Conservation (phyloP, 345 rosid species). For the Gossypium bickii region DNA sequence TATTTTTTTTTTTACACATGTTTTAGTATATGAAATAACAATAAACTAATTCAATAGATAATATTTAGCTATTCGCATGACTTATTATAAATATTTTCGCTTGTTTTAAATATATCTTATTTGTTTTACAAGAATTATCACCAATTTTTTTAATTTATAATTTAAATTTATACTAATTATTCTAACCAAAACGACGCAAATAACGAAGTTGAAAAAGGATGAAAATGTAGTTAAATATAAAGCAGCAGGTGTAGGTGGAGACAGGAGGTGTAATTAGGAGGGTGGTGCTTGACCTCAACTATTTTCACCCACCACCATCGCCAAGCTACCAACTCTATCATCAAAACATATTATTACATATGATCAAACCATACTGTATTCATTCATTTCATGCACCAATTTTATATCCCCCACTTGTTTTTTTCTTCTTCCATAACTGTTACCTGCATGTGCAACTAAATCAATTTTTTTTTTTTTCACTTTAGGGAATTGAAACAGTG, state of each 20-base stretch:
- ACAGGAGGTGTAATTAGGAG: not conserved
- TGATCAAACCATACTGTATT: not conserved
- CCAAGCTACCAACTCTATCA: not conserved
- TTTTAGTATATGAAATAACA: too few species aligned
- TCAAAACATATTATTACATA: not conserved
- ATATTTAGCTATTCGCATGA: too few species aligned
- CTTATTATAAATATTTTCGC: too few species aligned
- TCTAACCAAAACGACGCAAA: too few species aligned
- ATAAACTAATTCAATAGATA: too few species aligned
- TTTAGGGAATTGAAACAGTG: not conserved
- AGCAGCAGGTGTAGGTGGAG: not conserved
- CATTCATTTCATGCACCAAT: not conserved
- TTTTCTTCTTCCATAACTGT: not conserved
- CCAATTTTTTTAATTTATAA: not conserved
- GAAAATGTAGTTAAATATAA: not conserved
- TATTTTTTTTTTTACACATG: too few species aligned
- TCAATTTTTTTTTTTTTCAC: too few species aligned
- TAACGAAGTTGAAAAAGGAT: not conserved
- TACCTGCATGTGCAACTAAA: not conserved
- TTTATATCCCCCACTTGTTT: not conserved
- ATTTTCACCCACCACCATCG: not conserved
- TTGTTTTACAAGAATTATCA: not conserved
- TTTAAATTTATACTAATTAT: too few species aligned
- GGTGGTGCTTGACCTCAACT: not conserved
- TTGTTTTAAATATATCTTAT: not conserved